Conservation (phyloP, 192 early-diverging fungal species). For the Coemansia sp. region DNA sequence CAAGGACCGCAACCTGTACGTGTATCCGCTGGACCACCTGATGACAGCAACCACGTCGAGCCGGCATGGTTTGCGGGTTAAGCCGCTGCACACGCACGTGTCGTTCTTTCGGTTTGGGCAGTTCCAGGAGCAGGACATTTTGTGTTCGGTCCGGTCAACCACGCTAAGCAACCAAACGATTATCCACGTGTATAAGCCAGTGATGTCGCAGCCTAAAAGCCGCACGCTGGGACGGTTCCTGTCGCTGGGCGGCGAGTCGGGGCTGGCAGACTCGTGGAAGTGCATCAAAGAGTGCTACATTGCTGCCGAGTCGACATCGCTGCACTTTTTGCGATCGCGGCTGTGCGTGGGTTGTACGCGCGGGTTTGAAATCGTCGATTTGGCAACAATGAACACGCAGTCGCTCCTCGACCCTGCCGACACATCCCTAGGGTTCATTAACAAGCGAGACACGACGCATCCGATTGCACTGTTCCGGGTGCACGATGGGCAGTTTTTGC, state of each 20-base stretch:
- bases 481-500: conserved; percentile 71
- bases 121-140: conserved; percentile 57
- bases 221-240: conserved; percentile 52
- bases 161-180: conserved; percentile 66
- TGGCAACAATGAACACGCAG: conserved; percentile 80
- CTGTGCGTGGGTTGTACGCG: conserved; percentile 87
- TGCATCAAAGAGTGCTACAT: conserved; percentile 88
- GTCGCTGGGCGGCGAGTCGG: conserved; percentile 37
- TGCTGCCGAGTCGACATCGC: conserved; percentile 80
- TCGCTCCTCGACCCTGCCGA: conserved; percentile 84
- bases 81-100: conserved; percentile 61
- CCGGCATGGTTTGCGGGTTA: conserved; percentile 23
- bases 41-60: conserved; percentile 38
- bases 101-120: conserved; percentile 74
- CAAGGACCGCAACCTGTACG: conserved; percentile 59
- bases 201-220: conserved; percentile 52
- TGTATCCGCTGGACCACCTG: conserved; percentile 57
- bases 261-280: conserved; percentile 45
- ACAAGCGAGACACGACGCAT: conserved; percentile 70
- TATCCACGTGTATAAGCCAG: conserved; percentile 75
- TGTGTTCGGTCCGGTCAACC: conserved; percentile 71
- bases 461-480: conserved; percentile 84
- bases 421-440: conserved; percentile 73
- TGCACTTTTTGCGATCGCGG: conserved; percentile 82
- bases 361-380: conserved; percentile 92